Evolutionary conservation across 2,329 filamentous ascomycete species (phyloP), one percentile per base, ranked within the genome.

Genomic region (Colletotrichum cuscutae): DNA sequence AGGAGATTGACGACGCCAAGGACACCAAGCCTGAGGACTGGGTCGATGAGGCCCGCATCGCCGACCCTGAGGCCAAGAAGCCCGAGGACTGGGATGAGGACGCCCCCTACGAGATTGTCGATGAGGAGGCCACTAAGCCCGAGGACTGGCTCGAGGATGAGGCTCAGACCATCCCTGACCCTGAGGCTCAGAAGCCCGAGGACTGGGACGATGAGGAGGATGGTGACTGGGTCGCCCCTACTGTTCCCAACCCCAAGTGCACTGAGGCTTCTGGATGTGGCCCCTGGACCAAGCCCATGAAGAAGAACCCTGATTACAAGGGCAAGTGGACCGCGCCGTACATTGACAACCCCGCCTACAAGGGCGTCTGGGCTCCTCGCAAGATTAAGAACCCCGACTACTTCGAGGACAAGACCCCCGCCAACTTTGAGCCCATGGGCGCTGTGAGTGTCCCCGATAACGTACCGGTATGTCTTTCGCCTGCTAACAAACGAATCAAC

Each of bases 181-280:
- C 97, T 68, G 95, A 98, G 87, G 95, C 96, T 64, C 89, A 94
- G 88, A 99, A 98, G 93, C 97, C 97, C 75, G 95, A 98, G 86
- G 97, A 98, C 83, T 99, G 97, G 97, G 96, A 98, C 86, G 96
- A 99, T 73, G 97, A 99, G 88, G 97, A 99, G 88, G 97, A 99
- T 84, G 97, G 97, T 84, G 97, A 99, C 88, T 99, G 95, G 95
- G 84, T 97, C 77, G 87, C 95, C 65, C 97, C 96, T 71, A 95
- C 92, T 68, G 91, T 99, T 68, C 90, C 95, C 82, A 98, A 99
- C 91, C 94, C 96, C 84, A 98, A 98, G 91, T 98, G 97, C 82
- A 91, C 92, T 76, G 96, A 98, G 72, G 94, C 88, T 77, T 95
- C 96, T 86, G 97, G 97, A 81, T 98, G 97, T 84, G 97, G 97